phyloP scores from a whole-genome alignment of 2,329 filamentous ascomycete genomes.

The Colletotrichum sojae region DNA sequence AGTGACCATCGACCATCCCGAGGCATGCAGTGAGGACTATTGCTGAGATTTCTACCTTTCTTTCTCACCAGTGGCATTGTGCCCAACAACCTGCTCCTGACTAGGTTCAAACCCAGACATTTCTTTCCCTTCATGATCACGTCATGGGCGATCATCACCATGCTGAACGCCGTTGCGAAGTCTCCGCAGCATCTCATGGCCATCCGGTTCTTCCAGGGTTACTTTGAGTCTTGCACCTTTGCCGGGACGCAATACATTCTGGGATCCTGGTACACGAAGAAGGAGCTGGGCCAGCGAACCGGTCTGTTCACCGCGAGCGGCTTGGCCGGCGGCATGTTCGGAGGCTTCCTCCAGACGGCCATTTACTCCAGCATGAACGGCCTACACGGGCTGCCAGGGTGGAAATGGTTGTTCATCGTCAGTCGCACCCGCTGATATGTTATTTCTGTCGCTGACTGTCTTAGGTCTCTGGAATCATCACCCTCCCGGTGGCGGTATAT shows the following conservation, averaged over 20 bases:
- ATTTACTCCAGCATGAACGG: constrained; percentile 42
- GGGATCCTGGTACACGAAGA: constrained; percentile 71
- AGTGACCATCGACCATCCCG: neutral
- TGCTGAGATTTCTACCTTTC: neutral
- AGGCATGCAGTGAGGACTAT: too few relatives aligned
- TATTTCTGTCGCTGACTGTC: neutral
- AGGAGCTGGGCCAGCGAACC: constrained; percentile 73
- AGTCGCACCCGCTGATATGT: neutral
- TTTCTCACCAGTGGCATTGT: neutral
- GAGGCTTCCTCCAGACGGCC: constrained; percentile 68
- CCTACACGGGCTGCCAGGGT: constrained; percentile 14
- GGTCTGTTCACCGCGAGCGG: constrained; percentile 75
- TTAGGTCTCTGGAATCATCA: constrained; percentile 26
- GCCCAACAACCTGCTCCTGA: constrained; percentile 17
- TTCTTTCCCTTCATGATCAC: constrained; percentile 29
- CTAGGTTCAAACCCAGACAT: constrained; percentile 7
- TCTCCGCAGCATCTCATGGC: constrained; percentile 48
- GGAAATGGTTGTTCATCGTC: constrained; percentile 23
- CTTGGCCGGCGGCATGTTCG: constrained; percentile 71
- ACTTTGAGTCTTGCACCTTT: constrained; percentile 56
- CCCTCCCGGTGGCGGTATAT: constrained; percentile 14
- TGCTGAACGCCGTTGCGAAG: constrained; percentile 16
- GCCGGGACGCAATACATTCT: constrained; percentile 60
- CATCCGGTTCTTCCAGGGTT: constrained; percentile 56
- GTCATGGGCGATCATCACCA: constrained; percentile 14